Evolutionary conservation across 1,284 basidiomycete genomes (phyloP).

Genomic region (Marasmius sp.): DNA sequence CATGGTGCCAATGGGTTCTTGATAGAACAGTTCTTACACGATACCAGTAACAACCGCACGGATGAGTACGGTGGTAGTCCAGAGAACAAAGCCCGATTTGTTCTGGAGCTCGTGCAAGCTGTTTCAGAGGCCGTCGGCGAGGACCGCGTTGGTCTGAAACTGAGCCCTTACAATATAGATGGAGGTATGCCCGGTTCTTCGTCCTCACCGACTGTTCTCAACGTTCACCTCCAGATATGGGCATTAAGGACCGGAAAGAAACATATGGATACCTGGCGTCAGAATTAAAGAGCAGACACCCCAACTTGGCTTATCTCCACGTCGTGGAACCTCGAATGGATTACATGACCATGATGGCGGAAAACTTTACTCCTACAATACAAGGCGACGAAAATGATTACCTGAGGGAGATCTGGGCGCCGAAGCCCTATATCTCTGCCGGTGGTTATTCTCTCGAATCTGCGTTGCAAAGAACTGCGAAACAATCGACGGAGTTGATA

Average conservation of each 20-base stretch:
- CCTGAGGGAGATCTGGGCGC: constrained; percentile 9
- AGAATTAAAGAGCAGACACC: constrained; percentile 25
- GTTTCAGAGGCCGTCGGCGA: constrained; percentile 32
- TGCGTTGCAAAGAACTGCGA: constrained; percentile 4
- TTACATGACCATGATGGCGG: neutral
- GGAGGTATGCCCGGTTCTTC: neutral
- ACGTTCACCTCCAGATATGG: constrained; percentile 24
- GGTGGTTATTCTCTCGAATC: constrained; percentile 6
- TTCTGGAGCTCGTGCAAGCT: constrained; percentile 38
- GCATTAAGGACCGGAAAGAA: constrained; percentile 35
- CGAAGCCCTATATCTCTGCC: neutral
- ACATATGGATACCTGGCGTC: constrained; percentile 30
- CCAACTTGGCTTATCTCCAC: constrained; percentile 48
- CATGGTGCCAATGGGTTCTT: constrained; percentile 36
- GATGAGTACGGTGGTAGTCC: constrained; percentile 50
- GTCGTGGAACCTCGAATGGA: constrained; percentile 35
- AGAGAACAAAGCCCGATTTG: constrained; percentile 46
- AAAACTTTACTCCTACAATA: neutral
- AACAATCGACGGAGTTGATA: neutral
- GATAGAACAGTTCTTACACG: constrained; percentile 38
- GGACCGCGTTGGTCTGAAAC: constrained; percentile 42
- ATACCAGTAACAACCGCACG: constrained; percentile 41
- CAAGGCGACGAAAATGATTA: constrained; percentile 5
- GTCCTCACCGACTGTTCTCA: neutral
- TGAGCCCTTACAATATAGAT: constrained; percentile 27